Evolutionary conservation across 202 grass and related monocot genomes (phyloP).

Genomic region (Zoysia matrella): DNA sequence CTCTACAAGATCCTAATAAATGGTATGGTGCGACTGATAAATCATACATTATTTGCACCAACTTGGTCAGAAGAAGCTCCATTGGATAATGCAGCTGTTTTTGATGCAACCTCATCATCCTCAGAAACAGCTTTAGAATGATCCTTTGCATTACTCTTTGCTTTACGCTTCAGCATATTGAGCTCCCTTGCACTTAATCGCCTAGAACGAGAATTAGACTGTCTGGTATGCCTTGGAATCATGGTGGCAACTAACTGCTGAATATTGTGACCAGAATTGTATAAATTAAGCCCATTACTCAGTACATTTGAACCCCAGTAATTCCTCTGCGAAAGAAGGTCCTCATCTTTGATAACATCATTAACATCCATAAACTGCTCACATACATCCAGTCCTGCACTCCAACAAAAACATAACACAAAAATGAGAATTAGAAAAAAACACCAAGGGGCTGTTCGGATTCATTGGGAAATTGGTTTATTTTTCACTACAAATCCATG

Average conservation of each 20-base stretch:
- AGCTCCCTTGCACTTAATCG: conserved; percentile 92
- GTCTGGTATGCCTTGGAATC: conserved; percentile 65
- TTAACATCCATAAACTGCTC: conserved; percentile 99
- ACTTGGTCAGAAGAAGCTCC: conserved; percentile 62
- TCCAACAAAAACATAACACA: conserved; percentile 36
- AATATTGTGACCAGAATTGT: conserved; percentile 75
- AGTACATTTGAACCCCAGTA: conserved; percentile 64
- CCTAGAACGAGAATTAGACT: conserved; percentile 61
- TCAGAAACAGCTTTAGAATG: conserved; percentile 77
- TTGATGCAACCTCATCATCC: conserved; percentile 65
- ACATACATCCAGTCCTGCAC: conserved; percentile 90
- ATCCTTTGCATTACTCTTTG: conserved; percentile 88
- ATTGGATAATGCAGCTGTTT: conserved; percentile 48
- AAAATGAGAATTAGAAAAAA: conserved; percentile 19
- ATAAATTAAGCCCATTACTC: conserved; percentile 70
- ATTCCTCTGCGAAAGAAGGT: conserved; percentile 79
- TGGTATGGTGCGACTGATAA: not conserved
- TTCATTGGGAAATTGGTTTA: not conserved
- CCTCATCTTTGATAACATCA: conserved; percentile 96
- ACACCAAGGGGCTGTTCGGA: not conserved
- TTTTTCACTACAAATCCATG: not conserved
- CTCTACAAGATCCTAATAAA: not conserved
- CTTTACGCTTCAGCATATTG: conserved; percentile 96
- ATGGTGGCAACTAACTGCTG: conserved; percentile 93
- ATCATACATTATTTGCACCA: conserved; percentile 61